phyloP scores from a whole-genome alignment of 2,329 filamentous ascomycete species.

The Cordyceps fumosorosea region DNA sequence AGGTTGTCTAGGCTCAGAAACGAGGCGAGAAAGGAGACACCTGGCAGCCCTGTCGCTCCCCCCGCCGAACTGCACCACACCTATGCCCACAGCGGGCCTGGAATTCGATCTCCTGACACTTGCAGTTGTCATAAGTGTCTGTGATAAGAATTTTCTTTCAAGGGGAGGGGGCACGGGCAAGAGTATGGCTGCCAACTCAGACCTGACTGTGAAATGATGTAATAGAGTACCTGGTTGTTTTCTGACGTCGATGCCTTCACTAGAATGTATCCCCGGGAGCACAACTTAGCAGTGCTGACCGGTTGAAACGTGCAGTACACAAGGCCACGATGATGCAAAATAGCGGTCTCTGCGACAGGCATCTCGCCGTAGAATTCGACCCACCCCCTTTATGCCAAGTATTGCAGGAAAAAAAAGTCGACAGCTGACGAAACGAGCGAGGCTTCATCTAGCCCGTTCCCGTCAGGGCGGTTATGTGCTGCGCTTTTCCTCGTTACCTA shows the following conservation, averaged over 20 bases:
- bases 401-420: not conserved
- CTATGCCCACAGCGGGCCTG: conserved; percentile 3
- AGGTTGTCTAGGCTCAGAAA: not conserved
- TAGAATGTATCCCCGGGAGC: not conserved
- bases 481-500: not conserved
- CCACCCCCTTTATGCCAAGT: not conserved
- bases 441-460: not conserved
- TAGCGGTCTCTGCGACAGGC: not conserved
- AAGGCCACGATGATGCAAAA: not conserved
- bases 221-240: not conserved
- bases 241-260: not conserved
- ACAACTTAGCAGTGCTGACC: not conserved
- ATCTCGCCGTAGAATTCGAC: too few relatives aligned
- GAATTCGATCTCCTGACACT: not conserved
- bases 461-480: not conserved
- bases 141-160: not conserved
- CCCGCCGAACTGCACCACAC: not conserved
- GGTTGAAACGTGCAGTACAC: not conserved
- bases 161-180: too few relatives aligned
- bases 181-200: not conserved
- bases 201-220: not conserved
- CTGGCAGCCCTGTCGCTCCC: not conserved
- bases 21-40: not conserved
- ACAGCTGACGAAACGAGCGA: not conserved
- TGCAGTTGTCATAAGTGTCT: not conserved